These are phyloP conservation scores for Kodamaea leandrae DNA, from an alignment of 805 yeast genomes.

Conservation along the genomic window DNA sequence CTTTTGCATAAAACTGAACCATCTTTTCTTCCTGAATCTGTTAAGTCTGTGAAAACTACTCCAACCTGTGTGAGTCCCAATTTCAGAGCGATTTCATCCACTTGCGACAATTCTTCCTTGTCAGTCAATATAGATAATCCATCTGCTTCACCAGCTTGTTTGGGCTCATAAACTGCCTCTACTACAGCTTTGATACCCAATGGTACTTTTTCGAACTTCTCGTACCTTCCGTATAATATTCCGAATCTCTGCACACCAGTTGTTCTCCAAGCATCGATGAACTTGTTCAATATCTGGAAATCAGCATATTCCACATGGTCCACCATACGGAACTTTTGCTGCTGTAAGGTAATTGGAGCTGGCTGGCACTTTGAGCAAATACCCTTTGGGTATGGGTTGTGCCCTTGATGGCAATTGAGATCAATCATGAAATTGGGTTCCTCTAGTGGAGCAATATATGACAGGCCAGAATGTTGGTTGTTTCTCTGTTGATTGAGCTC, in stretches of 20 bases:
- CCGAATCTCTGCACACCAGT: constrained; percentile 89
- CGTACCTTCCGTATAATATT: constrained; percentile 77
- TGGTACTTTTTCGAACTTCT: constrained; percentile 77
- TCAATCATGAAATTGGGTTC: constrained; percentile 68
- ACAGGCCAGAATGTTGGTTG: constrained; percentile 55
- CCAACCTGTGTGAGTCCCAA: constrained; percentile 78
- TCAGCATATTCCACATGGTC: constrained; percentile 93
- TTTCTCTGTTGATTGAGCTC: constrained; percentile 66
- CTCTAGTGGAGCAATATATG: constrained; percentile 74
- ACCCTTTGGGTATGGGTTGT: constrained; percentile 91
- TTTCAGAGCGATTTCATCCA: constrained; percentile 51
- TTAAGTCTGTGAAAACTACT: constrained; percentile 81
- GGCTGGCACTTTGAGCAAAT: constrained; percentile 97
- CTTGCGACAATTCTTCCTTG: constrained; percentile 41
- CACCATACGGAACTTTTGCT: constrained; percentile 90
- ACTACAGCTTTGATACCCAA: constrained; percentile 92
- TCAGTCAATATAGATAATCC: constrained; percentile 70
- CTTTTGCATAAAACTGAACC: constrained; percentile 91
- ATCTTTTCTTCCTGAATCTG: constrained; percentile 81
- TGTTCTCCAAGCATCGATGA: constrained; percentile 89
- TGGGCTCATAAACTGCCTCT: constrained; percentile 90
- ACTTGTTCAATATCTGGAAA: constrained; percentile 68
- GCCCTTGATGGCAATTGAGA: constrained; percentile 70
- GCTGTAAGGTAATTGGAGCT: constrained; percentile 87
- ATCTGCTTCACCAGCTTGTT: constrained; percentile 82